Base-by-base conservation (phyloP, 495 filamentous ascomycete species). In the Parachaetomium inaequale region DNA sequence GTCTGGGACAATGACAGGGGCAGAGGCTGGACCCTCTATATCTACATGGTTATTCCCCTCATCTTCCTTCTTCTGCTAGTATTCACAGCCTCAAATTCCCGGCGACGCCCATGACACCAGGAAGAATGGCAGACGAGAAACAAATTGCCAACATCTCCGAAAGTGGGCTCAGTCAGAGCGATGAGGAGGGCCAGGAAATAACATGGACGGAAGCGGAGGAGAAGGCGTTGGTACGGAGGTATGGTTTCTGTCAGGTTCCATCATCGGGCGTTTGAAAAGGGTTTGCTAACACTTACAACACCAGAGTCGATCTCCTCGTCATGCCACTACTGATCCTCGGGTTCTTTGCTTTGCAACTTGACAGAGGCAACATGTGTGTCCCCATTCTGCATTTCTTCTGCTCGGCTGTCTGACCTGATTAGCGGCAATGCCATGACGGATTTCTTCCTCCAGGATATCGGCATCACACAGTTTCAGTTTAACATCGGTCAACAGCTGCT, bases 281-380 rank as follows among this genome's bases (percentile, higher is more conserved):
- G 2, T 17, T 7, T 6, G 28, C 45, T 59, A 14, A 60, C 51
- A 28, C 19, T 10, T 23, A 7, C 17, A 34, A 34, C 32, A 7
- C n/a, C 42, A 85, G 82, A 55, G 55, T 83, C 38, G 83, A 85
- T 62, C 65, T 80, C 4, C 79, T 81, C 58, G 46, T 73, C 7
- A 66, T 85, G n/a, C 82, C 83, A 0, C 70, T 81, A 23, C 72
- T 85, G 11, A 78, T 78, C 6, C 64, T 86, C 14, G 82, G 80
- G 7, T 84, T 88, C 59, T 87, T 87, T 65, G 69, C 80, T n/a
- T 63, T 85, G 7, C 82, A 85, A 52, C 69, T 85, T 46, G 83
- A 85, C 60, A 74, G 82, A 45, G 70, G 70, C 11, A 72, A 72
- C 59, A 70, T 72, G 66, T 70, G 36, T 7, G 66, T 58, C 29